Evolutionary conservation across 2,329 filamentous ascomycete genomes (phyloP).

Genomic region (Gnomoniopsis sp.): DNA sequence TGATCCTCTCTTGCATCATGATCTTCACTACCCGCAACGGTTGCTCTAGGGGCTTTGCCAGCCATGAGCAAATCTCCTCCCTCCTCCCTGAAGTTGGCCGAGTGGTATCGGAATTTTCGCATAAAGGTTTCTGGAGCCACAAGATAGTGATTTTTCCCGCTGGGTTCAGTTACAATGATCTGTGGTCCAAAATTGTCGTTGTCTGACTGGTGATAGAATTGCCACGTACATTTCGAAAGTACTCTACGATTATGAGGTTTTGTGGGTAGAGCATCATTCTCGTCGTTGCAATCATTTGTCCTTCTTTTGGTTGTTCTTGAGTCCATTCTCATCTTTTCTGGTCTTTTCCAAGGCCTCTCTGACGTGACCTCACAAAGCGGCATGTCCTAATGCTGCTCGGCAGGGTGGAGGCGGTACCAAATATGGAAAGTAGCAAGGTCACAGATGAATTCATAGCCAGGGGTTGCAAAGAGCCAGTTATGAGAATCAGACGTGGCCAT

Average conservation of each 20-base stretch:
- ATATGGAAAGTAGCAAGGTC: background rate
- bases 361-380: slow-evolving; percentile 1
- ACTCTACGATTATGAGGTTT: background rate
- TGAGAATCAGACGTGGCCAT: background rate
- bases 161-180: slow-evolving; percentile 10
- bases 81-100: background rate
- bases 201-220: slow-evolving; percentile 9
- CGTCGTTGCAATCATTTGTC: background rate
- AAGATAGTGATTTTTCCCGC: slow-evolving; percentile 6
- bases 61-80: background rate
- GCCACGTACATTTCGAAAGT: slow-evolving; percentile 5
- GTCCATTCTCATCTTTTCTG: background rate
- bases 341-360: background rate
- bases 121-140: background rate
- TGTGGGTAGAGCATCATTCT: background rate
- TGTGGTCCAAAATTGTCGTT: slow-evolving; percentile 10
- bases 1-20: background rate
- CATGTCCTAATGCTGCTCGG: background rate
- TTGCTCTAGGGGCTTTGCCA: background rate
- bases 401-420: slow-evolving; percentile 1
- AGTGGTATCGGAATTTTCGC: background rate
- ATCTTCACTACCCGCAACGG: background rate
- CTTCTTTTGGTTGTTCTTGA: background rate
- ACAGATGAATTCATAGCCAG: slow-evolving; percentile 4
- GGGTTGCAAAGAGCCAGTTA: slow-evolving; percentile 13